phyloP scores from a whole-genome alignment of 305 asterid species.

The Solanum hybrid region DNA sequence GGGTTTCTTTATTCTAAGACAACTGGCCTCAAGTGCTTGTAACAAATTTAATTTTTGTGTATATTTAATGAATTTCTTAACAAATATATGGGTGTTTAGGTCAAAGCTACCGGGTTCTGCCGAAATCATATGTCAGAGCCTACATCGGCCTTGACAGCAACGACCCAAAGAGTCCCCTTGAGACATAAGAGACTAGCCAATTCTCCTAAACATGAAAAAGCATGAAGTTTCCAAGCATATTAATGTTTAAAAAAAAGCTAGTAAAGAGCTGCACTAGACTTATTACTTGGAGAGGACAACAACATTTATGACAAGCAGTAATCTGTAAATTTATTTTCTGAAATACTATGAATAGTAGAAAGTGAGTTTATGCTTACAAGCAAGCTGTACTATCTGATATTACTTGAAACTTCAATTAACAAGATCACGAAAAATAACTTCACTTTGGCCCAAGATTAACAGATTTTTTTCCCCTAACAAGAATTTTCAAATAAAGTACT shows the following conservation, averaged over 20 bases:
- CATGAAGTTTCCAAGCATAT: neutral
- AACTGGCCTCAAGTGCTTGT: neutral
- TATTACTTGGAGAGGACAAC: neutral
- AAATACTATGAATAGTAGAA: neutral
- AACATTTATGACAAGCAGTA: neutral
- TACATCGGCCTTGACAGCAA: neutral
- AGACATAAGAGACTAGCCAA: neutral
- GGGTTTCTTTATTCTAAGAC: neutral
- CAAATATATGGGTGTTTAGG: neutral
- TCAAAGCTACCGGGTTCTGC: neutral
- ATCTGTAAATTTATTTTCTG: neutral
- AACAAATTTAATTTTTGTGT: neutral
- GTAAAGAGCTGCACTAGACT: neutral
- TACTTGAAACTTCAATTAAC: neutral
- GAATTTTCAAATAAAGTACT: neutral
- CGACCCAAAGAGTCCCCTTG: neutral
- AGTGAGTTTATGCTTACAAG: neutral
- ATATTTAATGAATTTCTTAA: neutral
- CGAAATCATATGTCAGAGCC: neutral
- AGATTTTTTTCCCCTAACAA: neutral
- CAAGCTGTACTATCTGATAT: neutral
- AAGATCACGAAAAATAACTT: neutral
- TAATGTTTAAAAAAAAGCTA: neutral
- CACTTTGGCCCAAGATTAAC: neutral
- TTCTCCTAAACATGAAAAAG: neutral